Evolutionary conservation across 768 basidiomycete genomes (phyloP), one percentile per base, ranked within the genome.

Genomic region (Boletus eberwhitei): DNA sequence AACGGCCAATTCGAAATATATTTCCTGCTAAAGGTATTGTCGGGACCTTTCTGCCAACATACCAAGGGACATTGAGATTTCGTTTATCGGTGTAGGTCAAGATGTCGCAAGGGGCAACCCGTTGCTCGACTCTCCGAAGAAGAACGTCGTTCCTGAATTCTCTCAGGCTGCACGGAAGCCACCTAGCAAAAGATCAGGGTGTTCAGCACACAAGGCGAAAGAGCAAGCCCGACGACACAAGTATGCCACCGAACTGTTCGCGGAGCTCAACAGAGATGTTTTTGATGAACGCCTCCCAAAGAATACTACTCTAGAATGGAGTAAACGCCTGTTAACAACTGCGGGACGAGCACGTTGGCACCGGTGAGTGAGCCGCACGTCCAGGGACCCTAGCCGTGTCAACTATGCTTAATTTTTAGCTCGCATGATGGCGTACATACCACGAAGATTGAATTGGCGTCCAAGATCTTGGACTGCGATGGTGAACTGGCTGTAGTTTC

Each of bases 391-490:
- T 11, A 16, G 34, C 13, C 2, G 11, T 19, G 40, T 56, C 50
- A 26, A 62, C 34, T 32, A 46, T 38, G 26, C 29, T 55, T 58
- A 11, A 50, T 39, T 45, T 48, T 32, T 52, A 86, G 83, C 44
- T 80, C 79, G 19, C 75, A 77, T 44, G 78, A 86, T 12, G 86
- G 87, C 9, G 71, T 75, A n/a, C 74, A 84, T 50, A 79, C 72
- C 6, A 79, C 79, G 1, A 79, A 81, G 61, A 92, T 94, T 52
- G 84, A 91, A 62, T 74, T 95, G n/a, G 88, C 90, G 5, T 79
- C 80, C 43, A 95, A 94, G 67, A 85, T 95, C 29, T 68, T 93
- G 54, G 89, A 90, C 58, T 81, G 79, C 47, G 81, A 88, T 59
- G 88, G 91, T 90, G 53, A 53, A 75, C 55, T 12, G 31, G 17